These are phyloP conservation scores for Backusella parvicylindrica DNA, from an alignment of 192 early-diverging fungal species.

Conservation along the genomic window DNA sequence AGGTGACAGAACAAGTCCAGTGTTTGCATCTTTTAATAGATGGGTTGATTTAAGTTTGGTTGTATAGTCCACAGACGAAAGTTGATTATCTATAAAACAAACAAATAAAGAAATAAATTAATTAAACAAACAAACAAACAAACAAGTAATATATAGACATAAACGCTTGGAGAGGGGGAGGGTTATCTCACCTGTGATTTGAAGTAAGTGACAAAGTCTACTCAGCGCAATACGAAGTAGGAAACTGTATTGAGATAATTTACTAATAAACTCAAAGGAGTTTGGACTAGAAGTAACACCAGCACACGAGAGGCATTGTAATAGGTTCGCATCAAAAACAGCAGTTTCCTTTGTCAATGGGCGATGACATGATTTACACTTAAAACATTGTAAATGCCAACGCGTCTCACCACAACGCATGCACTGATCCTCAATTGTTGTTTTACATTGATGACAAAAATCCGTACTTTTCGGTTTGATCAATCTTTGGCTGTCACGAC, in stretches of 20 bases:
- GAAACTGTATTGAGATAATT: slow-evolving; percentile 90
- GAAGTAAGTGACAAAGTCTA: slow-evolving; percentile 74
- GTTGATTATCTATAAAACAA: slow-evolving; percentile 16
- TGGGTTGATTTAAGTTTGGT: slow-evolving; percentile 11
- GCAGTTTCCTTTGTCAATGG: slow-evolving; percentile 15
- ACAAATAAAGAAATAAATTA: background rate
- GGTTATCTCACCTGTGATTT: slow-evolving; percentile 30
- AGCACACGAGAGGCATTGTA: slow-evolving; percentile 20
- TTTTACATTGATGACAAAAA: slow-evolving; percentile 72
- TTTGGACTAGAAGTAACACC: background rate
- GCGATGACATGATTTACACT: slow-evolving; percentile 67
- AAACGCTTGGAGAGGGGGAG: too few relatives aligned
- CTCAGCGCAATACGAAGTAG: slow-evolving; percentile 80
- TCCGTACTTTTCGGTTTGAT: slow-evolving; percentile 55
- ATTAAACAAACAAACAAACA: too few relatives aligned
- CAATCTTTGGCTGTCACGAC: slow-evolving; percentile 20
- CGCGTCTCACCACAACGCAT: slow-evolving; percentile 63
- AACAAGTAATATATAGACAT: too few relatives aligned
- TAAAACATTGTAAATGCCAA: slow-evolving; percentile 84
- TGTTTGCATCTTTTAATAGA: background rate
- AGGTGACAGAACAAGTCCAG: background rate
- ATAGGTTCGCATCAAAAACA: slow-evolving; percentile 10
- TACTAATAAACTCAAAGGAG: slow-evolving; percentile 71
- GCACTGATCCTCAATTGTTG: slow-evolving; percentile 87
- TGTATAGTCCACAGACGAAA: slow-evolving; percentile 20